Base-by-base conservation (phyloP, 78 protist species). In the slime mould (Dictyostelium discoideum) region DNA sequence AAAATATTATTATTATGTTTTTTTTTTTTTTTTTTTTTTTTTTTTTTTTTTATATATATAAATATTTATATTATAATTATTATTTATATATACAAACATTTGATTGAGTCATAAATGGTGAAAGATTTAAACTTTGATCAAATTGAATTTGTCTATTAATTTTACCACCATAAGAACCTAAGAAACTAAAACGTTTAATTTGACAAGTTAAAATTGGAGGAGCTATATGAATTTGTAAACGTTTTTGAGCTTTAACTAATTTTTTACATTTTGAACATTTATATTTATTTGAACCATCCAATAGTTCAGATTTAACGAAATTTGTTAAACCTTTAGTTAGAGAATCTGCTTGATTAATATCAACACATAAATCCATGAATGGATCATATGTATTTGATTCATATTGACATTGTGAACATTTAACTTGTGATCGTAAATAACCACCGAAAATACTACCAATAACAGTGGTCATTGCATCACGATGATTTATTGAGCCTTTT, bases 381-480 rank as follows among this genome's bases (percentile, higher is more conserved):
- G 98, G 97, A 32, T 99, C 99, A 87, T 65, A 98, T 6, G 98
- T 98, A 79, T 98, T 87, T 42, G 99, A 97, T 18, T 84, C 85
- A 84, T 46, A 73, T 7, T 32, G 29, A 85, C 99, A 97, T 14
- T 10, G 54, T 3, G 84, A 40, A 79, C 98, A 98, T 26, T 37
- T n/a, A 39, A 99, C 98, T 50, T 88, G 98, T 22, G 92, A 78
- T 42, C 87, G 82, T 63, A 96, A 86, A 13, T 94, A 85, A 14
- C 99, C 99, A 74, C 99, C 99, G 74, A 98, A 97, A 20, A 97
- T 85, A 37, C 50, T 65, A 20, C 93, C 93, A 4, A 97, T 29
- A 0, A 90, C 81, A 3, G 97, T 87, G 5, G 98, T 97, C 81
- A 82, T 93, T 13, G 95, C 22, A 20, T 90, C 95, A 42, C 95